Percentiles rank a stretch among this genome's conserved stretches.
These are phyloP conservation scores for Nematocida sp. DNA, from an alignment of 371 early-diverging fungal species.

Conservation along the genomic window DNA sequence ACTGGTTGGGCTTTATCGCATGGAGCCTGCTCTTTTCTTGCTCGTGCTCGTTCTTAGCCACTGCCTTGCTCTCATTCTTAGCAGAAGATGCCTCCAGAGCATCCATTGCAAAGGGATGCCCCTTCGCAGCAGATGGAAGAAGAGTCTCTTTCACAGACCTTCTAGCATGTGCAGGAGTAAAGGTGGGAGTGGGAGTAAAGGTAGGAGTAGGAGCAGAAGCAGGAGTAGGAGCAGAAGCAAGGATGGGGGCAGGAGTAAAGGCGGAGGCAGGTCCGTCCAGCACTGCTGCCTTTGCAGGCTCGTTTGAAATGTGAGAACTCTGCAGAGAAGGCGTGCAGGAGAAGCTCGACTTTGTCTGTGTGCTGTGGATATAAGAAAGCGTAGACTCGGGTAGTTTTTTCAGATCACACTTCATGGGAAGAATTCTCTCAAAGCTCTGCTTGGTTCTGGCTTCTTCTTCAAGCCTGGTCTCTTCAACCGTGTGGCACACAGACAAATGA, in stretches of 20 bases:
- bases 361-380: no score
- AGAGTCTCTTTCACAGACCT: no score
- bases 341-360: no score
- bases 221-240: constrained; percentile 1
- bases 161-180: background rate
- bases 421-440: constrained; percentile 42
- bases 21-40: background rate
- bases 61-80: no score
- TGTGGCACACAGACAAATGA: background rate
- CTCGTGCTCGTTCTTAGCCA: no score
- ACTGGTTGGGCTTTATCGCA: constrained; percentile 46
- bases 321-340: no score
- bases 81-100: no score
- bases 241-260: no score
- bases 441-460: background rate
- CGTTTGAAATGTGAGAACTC: no score
- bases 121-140: background rate
- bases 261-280: no score
- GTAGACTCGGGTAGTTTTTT: background rate
- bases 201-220: background rate
- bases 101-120: no score
- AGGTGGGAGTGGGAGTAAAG: background rate
- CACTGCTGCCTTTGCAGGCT: no score
- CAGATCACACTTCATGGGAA: constrained; percentile 22
- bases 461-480: background rate